A percentile compares a stretch with the other conserved stretches of the same genome.
phyloP scores from a whole-genome alignment of 23 red algal genomes.

The Gracilaria domingensis region DNA sequence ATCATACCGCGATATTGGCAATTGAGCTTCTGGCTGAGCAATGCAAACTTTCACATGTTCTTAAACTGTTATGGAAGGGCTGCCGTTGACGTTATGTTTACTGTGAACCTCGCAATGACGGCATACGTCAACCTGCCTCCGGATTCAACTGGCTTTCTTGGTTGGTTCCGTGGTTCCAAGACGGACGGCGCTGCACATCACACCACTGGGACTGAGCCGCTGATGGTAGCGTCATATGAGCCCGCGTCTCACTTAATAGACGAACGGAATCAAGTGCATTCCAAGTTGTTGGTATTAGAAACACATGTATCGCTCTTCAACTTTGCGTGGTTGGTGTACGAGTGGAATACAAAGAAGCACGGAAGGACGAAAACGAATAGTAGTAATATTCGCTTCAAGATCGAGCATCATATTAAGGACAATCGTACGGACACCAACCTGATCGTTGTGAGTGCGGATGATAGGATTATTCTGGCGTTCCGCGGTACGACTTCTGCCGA shows the following conservation, averaged over 20 bases:
- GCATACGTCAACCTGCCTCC: constrained; percentile 33
- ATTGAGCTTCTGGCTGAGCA: not conserved
- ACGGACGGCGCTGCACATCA: not conserved
- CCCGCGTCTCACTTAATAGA: not conserved
- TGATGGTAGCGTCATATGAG: not conserved
- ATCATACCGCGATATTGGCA: constrained; percentile 13
- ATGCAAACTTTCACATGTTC: not conserved
- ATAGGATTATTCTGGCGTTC: constrained; percentile 50
- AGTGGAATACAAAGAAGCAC: constrained; percentile 35
- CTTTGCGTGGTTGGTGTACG: constrained; percentile 48
- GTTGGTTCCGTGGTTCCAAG: constrained; percentile 1
- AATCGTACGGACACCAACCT: constrained; percentile 35
- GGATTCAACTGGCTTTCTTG: constrained; percentile 5
- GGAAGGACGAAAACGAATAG: not conserved
- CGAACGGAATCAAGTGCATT: not conserved
- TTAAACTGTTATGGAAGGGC: not conserved
- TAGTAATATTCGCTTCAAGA: not conserved
- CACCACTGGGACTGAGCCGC: not conserved
- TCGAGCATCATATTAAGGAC: not conserved
- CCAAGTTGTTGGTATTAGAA: constrained; percentile 25
- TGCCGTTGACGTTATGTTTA: not conserved
- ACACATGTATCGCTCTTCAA: constrained; percentile 35
- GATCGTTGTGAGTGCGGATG: constrained; percentile 40
- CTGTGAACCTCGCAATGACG: not conserved
- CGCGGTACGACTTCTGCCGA: constrained; percentile 19